These are phyloP conservation scores for Aspergillus carbonarius DNA, from an alignment of 2,329 filamentous ascomycete species.

Conservation along the genomic window DNA sequence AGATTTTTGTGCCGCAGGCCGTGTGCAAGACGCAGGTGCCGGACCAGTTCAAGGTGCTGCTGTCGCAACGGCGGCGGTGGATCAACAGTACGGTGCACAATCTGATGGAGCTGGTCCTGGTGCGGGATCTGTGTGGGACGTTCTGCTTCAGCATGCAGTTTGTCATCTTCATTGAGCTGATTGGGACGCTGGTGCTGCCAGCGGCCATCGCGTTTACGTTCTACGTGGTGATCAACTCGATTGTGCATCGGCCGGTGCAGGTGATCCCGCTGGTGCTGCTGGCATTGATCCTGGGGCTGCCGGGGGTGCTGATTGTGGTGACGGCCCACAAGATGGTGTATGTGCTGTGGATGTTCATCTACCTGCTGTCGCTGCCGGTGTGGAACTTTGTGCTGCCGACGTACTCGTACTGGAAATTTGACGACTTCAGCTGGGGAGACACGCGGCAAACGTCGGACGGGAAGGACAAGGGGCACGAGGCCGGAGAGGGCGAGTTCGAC, in stretches of 20 bases:
- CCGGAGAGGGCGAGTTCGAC: conserved; percentile 94
- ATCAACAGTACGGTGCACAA: conserved; percentile 99
- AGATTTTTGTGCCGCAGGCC: conserved; percentile 96
- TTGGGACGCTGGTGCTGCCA: conserved; percentile 90
- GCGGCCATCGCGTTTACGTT: conserved; percentile 96
- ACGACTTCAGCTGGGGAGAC: conserved; percentile 99
- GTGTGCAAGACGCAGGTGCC: conserved; percentile 99
- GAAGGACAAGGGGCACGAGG: conserved; percentile 77
- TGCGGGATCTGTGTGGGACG: conserved; percentile 93
- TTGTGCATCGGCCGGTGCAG: conserved; percentile 72
- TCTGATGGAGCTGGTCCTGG: conserved; percentile 93
- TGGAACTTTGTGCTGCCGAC: conserved; percentile 96
- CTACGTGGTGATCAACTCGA: conserved; percentile 88
- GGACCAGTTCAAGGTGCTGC: conserved; percentile 83
- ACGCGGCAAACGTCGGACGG: conserved; percentile 93
- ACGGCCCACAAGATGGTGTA: conserved; percentile 93
- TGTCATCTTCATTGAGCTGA: conserved; percentile 89
- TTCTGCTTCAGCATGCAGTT: conserved; percentile 99
- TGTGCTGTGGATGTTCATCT: conserved; percentile 95
- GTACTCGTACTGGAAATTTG: conserved; percentile 99
- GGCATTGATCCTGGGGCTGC: conserved; percentile 87
- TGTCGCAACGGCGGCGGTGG: conserved; percentile 95
- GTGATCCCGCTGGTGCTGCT: conserved; percentile 88
- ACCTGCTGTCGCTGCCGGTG: conserved; percentile 85
- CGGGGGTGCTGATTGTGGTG: conserved; percentile 84